Evolutionary conservation across 805 yeast genomes (phyloP), one percentile per base, ranked within the genome.

Genomic region (Yarrowia bubula): DNA sequence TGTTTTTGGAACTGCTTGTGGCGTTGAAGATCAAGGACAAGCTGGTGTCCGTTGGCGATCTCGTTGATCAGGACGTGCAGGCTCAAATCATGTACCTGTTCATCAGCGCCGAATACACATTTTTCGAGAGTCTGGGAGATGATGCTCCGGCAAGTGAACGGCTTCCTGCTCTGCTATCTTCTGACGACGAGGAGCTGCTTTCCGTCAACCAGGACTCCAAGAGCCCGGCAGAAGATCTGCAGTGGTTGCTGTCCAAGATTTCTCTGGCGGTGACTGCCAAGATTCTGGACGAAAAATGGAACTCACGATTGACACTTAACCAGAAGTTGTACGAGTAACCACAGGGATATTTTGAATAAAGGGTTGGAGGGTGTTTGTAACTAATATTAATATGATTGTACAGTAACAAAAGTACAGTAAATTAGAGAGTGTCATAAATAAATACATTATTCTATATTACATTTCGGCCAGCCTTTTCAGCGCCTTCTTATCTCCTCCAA

Each of bases 1-100:
- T 58, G 8, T 44, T 43, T 14, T 11, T 58, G 35, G 64, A 58
- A n/a, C 33, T 33, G 14, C 41, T 58, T 3, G 51, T 44, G 4
- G 64, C 64, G 8, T 22, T 58, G 13, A 58, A 58, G 43, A 55
- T 55, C 28, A 55, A 55, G 61, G 61, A 51, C 35, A 51, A 55
- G 17, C 31, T 22, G 15, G 6, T 17, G 4, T 8, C 31, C 17
- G 15, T 31, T 3, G 47, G 61, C 47, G 61, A 39, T 13, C 3
- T 38, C n/a, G 13, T 55, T 7, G 60, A 51, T 22, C 22, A 38
- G 8, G 47, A 41, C 0, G 47, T 55, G 7, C 61, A 55, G 47
- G 37, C 37, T 5, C 31, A 37, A 6, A 28, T 55, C 37, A 55
- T 55, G 64, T 43, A 33, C 35, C 42, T 58, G 51, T 58, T 58